These are phyloP conservation scores for Coemansia sp. DNA, from an alignment of 192 early-diverging fungal genomes.

Conservation along the genomic window DNA sequence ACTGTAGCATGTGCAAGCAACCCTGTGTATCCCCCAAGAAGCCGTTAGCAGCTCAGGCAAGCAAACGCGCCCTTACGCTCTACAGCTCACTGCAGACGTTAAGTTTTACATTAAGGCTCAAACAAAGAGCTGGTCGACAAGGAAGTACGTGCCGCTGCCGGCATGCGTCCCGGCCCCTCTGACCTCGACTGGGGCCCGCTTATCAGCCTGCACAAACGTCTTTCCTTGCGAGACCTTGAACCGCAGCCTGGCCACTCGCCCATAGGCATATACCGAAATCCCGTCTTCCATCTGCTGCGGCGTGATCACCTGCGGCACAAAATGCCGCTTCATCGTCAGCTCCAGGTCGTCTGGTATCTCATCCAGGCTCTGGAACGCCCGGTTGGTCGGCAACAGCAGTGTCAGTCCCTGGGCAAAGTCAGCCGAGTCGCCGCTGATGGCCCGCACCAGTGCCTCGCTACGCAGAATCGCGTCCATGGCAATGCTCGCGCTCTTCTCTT, in stretches of 20 bases:
- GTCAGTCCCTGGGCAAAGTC: constrained; percentile 40
- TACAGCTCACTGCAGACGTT: too few species aligned
- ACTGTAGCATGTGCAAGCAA: too few species aligned
- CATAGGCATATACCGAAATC: constrained; percentile 23
- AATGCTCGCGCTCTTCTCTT: constrained; percentile 40
- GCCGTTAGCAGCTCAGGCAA: too few species aligned
- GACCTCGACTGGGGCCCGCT: constrained; percentile 17
- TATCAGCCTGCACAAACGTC: constrained; percentile 37
- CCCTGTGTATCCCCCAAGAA: too few species aligned
- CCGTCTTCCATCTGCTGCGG: constrained; percentile 26
- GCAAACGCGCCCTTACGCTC: too few species aligned
- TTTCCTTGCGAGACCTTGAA: constrained; percentile 19
- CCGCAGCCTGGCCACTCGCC: constrained; percentile 14
- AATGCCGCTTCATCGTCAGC: constrained; percentile 36
- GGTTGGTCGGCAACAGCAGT: constrained; percentile 45
- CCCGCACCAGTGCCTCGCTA: constrained; percentile 39
- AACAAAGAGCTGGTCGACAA: constrained; percentile 34
- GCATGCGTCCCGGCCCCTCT: constrained; percentile 26
- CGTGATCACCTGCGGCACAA: constrained; percentile 32
- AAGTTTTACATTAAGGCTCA: background rate
- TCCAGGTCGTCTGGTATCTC: constrained; percentile 34
- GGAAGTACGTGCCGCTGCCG: constrained; percentile 28
- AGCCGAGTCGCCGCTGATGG: constrained; percentile 39
- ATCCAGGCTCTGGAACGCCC: constrained; percentile 29
- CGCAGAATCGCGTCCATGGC: constrained; percentile 44